phyloP scores from a whole-genome alignment of 768 basidiomycete genomes.

The Naganishia antarctica region DNA sequence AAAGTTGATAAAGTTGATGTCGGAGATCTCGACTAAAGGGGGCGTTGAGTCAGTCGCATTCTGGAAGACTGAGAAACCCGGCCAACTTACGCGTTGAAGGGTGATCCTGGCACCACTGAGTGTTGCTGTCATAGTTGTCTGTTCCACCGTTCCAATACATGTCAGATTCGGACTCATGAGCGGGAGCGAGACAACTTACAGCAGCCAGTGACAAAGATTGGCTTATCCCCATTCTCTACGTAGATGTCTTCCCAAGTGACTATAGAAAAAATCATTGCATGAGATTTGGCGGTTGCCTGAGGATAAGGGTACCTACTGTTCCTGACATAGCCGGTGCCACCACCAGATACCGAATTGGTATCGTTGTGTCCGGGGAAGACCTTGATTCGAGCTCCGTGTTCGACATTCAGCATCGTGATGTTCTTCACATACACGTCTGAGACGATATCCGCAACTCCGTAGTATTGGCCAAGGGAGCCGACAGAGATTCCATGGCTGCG shows the following conservation, averaged over 20 bases:
- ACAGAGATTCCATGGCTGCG: constrained; percentile 61
- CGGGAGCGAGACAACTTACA: constrained; percentile 50
- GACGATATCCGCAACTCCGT: constrained; percentile 34
- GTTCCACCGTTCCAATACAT: too few relatives aligned
- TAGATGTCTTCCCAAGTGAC: constrained; percentile 26
- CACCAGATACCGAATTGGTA: constrained; percentile 57
- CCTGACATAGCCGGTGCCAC: constrained; percentile 53
- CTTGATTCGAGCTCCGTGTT: constrained; percentile 67
- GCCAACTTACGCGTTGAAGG: constrained; percentile 48
- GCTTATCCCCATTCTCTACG: constrained; percentile 55
- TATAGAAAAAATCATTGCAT: neutral
- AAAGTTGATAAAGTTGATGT: constrained; percentile 58
- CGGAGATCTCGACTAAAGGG: constrained; percentile 52
- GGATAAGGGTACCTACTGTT: constrained; percentile 33
- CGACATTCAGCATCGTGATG: constrained; percentile 60
- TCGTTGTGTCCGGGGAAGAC: constrained; percentile 62
- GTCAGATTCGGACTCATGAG: neutral
- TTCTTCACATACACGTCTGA: constrained; percentile 19
- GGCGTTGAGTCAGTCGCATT: neutral
- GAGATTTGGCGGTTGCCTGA: too few relatives aligned
- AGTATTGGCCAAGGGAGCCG: constrained; percentile 59
- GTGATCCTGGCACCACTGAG: constrained; percentile 58
- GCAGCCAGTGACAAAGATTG: constrained; percentile 58
- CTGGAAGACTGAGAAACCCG: neutral
- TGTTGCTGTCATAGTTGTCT: constrained; percentile 36